Conservation (phyloP, 352 stramenopile species). For the Phytophthora multivora region DNA sequence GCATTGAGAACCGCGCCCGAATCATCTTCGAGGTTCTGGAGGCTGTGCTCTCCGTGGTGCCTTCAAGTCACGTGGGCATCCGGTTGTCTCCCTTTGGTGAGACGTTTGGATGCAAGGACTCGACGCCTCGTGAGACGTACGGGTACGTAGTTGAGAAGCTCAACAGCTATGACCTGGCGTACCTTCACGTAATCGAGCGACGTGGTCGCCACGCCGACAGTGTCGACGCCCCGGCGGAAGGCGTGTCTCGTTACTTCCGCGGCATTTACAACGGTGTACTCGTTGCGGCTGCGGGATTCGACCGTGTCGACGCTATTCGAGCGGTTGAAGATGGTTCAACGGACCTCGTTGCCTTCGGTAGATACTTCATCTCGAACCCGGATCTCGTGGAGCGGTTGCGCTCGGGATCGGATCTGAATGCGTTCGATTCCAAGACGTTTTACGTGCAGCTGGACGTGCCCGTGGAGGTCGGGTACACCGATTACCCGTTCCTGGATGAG, state of each 20-base stretch:
- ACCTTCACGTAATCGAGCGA: conserved; percentile 53
- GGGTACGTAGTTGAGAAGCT: conserved; percentile 34
- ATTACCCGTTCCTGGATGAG: conserved; percentile 34
- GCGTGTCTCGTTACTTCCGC: conserved; percentile 46
- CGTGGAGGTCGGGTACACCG: conserved; percentile 37
- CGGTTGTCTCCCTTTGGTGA: conserved; percentile 36
- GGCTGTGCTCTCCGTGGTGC: conserved; percentile 22
- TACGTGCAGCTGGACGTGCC: conserved; percentile 29
- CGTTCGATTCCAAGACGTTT: conserved; percentile 29
- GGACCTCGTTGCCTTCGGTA: conserved; percentile 51
- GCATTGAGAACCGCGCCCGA: conserved; percentile 70
- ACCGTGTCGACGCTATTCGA: conserved; percentile 29
- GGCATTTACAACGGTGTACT: conserved; percentile 49
- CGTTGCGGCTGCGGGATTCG: conserved; percentile 42
- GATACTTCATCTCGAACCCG: conserved; percentile 58
- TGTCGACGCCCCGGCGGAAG: conserved; percentile 28
- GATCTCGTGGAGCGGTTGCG: conserved; percentile 48
- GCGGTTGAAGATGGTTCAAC: conserved; percentile 37
- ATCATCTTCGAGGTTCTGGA: conserved; percentile 75
- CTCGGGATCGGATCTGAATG: conserved; percentile 31
- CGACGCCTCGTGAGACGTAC: conserved; percentile 39
- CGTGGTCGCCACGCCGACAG: conserved; percentile 28
- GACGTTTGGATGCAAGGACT: conserved; percentile 40
- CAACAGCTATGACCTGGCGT: conserved; percentile 43
- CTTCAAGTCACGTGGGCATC: conserved; percentile 28